These are phyloP conservation scores for Globisporangium paroecandrum DNA, from an alignment of 352 stramenopile species.

Conservation along the genomic window DNA sequence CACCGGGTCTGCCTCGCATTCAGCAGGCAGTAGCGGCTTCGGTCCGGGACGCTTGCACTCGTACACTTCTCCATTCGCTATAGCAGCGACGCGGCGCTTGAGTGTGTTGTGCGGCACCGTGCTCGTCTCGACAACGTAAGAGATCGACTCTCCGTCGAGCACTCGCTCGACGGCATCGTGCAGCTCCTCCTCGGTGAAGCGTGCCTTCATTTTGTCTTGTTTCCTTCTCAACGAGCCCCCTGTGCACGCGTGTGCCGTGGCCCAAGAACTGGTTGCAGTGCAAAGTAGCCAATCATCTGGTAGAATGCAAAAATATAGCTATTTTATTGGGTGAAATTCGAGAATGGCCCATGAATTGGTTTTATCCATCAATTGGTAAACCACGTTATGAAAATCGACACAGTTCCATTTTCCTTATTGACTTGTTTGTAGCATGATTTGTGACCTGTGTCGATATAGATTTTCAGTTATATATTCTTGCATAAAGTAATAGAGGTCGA, in stretches of 20 bases:
- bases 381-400: not conserved
- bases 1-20: not conserved
- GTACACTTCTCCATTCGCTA: too few species aligned
- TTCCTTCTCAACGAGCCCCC: too few species aligned
- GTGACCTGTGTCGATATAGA: too few species aligned
- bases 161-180: not conserved
- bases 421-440: too few species aligned
- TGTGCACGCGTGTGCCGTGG: not conserved
- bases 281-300: not conserved
- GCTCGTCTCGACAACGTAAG: not conserved
- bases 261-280: not conserved
- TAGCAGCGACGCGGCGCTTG: not conserved
- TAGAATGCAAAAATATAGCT: not conserved
- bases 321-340: not conserved
- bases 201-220: too few species aligned
- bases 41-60: not conserved
- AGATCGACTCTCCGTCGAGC: not conserved
- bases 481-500: too few species aligned
- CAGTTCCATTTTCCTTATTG: too few species aligned
- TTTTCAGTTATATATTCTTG: too few species aligned
- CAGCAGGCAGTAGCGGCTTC: not conserved
- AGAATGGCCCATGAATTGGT: conserved; percentile 2
- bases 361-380: conserved; percentile 1
- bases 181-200: too few species aligned
- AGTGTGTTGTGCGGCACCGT: not conserved